phyloP scores from a whole-genome alignment of 768 basidiomycete species.

The Jaapia argillacea region DNA sequence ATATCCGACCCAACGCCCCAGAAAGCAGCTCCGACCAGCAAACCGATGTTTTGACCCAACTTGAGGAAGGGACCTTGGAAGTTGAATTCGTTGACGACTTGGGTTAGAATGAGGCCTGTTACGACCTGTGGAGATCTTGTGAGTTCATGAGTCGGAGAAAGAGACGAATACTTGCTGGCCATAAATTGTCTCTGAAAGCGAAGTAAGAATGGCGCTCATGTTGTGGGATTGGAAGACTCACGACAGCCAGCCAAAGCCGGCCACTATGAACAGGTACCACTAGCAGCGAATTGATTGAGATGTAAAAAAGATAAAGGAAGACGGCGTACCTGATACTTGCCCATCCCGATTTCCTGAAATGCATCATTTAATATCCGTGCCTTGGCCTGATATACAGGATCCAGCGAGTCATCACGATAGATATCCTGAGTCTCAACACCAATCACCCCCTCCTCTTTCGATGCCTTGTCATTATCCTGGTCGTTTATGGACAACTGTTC shows the following conservation, averaged over 20 bases:
- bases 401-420: constrained; percentile 25
- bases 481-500: too few relatives aligned
- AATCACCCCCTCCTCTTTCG: too few relatives aligned
- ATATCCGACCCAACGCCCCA: constrained; percentile 64
- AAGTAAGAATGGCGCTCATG: not conserved
- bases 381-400: constrained; percentile 40
- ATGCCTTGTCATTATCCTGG: too few relatives aligned
- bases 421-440: constrained; percentile 15
- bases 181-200: constrained; percentile 50
- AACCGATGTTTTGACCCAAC: constrained; percentile 62
- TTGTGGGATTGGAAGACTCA: constrained; percentile 22
- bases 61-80: constrained; percentile 53
- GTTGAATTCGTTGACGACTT: constrained; percentile 56
- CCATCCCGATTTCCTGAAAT: constrained; percentile 48
- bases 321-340: constrained; percentile 36
- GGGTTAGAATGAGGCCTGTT: constrained; percentile 53
- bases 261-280: constrained; percentile 55
- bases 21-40: constrained; percentile 58
- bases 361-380: constrained; percentile 35
- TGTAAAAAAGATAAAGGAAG: not conserved
- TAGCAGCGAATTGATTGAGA: constrained; percentile 12
- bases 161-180: constrained; percentile 40
- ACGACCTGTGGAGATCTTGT: constrained; percentile 32
- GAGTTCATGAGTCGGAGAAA: not conserved
- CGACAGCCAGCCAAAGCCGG: constrained; percentile 73